Conservation (phyloP, 192 early-diverging fungal species). For the Rhizophagus sp. region DNA sequence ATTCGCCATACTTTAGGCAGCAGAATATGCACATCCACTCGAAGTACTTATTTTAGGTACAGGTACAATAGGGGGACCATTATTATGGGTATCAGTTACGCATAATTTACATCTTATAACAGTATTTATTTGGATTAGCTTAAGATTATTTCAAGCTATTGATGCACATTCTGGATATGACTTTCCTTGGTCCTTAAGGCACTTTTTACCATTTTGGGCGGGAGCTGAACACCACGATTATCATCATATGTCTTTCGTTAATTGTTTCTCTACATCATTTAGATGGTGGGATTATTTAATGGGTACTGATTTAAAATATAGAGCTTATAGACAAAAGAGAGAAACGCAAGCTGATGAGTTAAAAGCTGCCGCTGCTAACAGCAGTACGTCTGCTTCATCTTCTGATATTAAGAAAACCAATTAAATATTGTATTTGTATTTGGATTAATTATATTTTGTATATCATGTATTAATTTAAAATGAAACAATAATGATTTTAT, state of each 20-base stretch:
- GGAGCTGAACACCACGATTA: constrained; percentile 94
- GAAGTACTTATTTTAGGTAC: constrained; percentile 85
- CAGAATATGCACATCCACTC: constrained; percentile 89
- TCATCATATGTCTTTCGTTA: constrained; percentile 83
- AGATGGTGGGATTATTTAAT: constrained; percentile 88
- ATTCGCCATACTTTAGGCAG: constrained; percentile 39
- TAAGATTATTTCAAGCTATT: constrained; percentile 80
- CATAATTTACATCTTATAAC: constrained; percentile 79
- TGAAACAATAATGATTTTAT: no score
- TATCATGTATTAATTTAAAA: no score
- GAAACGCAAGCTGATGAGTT: constrained; percentile 28
- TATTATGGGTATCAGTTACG: constrained; percentile 67
- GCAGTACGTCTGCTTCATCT: background rate
- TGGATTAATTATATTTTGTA: no score
- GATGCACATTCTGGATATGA: constrained; percentile 93
- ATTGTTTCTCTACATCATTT: constrained; percentile 84
- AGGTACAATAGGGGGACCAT: constrained; percentile 80
- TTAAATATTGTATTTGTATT: background rate
- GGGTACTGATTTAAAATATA: constrained; percentile 83
- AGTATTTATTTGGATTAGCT: constrained; percentile 82
- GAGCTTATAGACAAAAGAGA: constrained; percentile 52
- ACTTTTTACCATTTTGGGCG: constrained; percentile 87
- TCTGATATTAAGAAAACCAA: background rate
- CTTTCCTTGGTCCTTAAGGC: constrained; percentile 91
- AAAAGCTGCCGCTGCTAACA: constrained; percentile 1